These are phyloP conservation scores for Teratosphaeria viscida DNA, from an alignment of 2,329 filamentous ascomycete genomes.

Conservation along the genomic window DNA sequence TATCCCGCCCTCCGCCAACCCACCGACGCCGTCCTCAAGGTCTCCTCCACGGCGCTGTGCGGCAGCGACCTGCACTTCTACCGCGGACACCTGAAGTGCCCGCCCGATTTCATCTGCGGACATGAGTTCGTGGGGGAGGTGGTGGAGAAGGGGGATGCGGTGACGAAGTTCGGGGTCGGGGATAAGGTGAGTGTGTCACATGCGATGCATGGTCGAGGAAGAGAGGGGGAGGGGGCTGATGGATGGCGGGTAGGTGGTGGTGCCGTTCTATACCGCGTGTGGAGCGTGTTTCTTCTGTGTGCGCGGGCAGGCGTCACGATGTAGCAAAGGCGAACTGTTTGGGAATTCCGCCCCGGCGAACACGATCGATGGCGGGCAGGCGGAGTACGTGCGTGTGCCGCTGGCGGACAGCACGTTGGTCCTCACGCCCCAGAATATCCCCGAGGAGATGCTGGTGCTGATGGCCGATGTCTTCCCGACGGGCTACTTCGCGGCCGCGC, in stretches of 20 bases:
- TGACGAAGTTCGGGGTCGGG: constrained; percentile 59
- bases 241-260: constrained; percentile 48
- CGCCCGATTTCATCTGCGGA: constrained; percentile 53
- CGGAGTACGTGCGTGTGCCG: constrained; percentile 55
- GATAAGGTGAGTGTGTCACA: constrained; percentile 38
- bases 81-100: constrained; percentile 65
- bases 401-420: constrained; percentile 71
- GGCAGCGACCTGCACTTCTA: constrained; percentile 84
- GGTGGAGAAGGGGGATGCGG: constrained; percentile 54
- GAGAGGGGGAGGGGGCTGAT: neutral
- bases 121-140: constrained; percentile 81
- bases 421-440: constrained; percentile 59
- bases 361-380: constrained; percentile 23
- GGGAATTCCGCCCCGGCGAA: constrained; percentile 32
- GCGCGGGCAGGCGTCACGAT: constrained; percentile 66
- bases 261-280: constrained; percentile 74
- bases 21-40: constrained; percentile 72
- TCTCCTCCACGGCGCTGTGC: constrained; percentile 73
- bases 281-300: constrained; percentile 77
- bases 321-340: constrained; percentile 59
- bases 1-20: constrained; percentile 62
- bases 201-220: neutral
- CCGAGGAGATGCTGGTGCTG: constrained; percentile 64
- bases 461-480: constrained; percentile 90
- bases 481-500: constrained; percentile 72